Percentiles rank a stretch among this genome's conserved stretches.
Conservation (phyloP, 371 early-diverging fungal genomes). For the Scutellospora calospora region DNA sequence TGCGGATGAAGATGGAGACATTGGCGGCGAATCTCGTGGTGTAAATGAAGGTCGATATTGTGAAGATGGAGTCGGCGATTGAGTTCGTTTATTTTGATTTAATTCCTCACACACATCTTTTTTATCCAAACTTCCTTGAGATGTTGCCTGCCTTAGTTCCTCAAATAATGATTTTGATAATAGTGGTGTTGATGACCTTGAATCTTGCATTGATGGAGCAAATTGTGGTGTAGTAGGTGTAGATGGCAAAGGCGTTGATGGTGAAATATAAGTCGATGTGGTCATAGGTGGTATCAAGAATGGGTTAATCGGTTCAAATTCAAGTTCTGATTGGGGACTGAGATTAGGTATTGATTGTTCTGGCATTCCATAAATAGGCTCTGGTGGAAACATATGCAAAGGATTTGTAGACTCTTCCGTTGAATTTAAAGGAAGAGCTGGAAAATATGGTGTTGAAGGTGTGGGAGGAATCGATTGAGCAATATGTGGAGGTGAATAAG, state of each 20-base stretch:
- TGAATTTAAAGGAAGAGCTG: constrained; percentile 2
- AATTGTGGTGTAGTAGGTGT: constrained; percentile 18
- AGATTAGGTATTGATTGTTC: background rate
- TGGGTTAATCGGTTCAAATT: background rate
- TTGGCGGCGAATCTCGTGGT: constrained; percentile 15
- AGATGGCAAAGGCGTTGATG: constrained; percentile 3
- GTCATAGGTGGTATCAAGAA: background rate
- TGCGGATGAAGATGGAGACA: constrained; percentile 19
- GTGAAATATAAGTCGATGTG: background rate
- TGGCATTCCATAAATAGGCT: background rate
- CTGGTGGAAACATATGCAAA: background rate
- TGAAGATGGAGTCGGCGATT: background rate
- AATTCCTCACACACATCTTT: background rate
- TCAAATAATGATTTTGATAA: constrained; percentile 2
- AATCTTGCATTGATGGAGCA: background rate
- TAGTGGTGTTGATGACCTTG: constrained; percentile 8
- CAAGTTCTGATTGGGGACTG: background rate
- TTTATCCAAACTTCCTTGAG: background rate
- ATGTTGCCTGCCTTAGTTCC: background rate
- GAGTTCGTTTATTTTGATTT: background rate
- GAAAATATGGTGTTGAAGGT: constrained; percentile 16
- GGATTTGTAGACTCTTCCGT: background rate
- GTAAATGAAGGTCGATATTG: background rate
- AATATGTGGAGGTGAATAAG: background rate
- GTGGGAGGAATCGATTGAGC: constrained; percentile 18